These are phyloP conservation scores for Pyrus pyrifolia DNA, from an alignment of 306 rosid genomes.

Conservation along the genomic window DNA sequence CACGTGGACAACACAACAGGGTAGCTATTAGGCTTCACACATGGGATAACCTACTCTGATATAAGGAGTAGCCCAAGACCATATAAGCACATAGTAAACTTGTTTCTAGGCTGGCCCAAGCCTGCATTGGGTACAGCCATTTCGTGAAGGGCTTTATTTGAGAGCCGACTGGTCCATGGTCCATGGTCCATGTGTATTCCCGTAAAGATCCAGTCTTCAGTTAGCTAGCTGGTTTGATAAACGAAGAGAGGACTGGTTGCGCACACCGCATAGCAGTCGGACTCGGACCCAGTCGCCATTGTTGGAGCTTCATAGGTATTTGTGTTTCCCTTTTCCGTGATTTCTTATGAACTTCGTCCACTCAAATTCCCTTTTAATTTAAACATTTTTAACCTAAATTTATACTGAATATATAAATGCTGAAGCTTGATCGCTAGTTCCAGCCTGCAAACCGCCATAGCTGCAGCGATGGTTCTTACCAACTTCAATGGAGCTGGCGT, in stretches of 20 bases:
- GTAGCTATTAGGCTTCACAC: too few relatives aligned
- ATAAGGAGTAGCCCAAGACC: too few relatives aligned
- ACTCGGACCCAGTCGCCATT: not conserved
- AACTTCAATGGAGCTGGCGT: constrained; percentile 78
- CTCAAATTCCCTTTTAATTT: not conserved
- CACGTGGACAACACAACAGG: too few relatives aligned
- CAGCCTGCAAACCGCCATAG: not conserved
- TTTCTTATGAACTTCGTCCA: not conserved
- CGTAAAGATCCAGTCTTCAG: too few relatives aligned
- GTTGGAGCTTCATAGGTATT: not conserved
- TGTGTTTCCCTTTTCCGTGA: not conserved
- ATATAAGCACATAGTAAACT: too few relatives aligned
- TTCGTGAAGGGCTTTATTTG: not conserved
- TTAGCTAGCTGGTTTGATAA: too few relatives aligned
- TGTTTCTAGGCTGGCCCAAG: not conserved
- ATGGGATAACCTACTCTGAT: too few relatives aligned
- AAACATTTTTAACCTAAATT: not conserved
- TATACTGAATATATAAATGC: not conserved
- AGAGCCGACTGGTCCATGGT: too few relatives aligned
- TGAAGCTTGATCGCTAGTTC: not conserved
- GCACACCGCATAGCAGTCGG: not conserved
- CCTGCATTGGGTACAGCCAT: not conserved
- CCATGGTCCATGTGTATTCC: not conserved
- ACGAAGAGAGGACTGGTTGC: not conserved
- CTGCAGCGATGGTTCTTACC: constrained; percentile 59